Base-by-base conservation (phyloP, 2,329 filamentous ascomycete species). In the Dactylella cylindrospora region DNA sequence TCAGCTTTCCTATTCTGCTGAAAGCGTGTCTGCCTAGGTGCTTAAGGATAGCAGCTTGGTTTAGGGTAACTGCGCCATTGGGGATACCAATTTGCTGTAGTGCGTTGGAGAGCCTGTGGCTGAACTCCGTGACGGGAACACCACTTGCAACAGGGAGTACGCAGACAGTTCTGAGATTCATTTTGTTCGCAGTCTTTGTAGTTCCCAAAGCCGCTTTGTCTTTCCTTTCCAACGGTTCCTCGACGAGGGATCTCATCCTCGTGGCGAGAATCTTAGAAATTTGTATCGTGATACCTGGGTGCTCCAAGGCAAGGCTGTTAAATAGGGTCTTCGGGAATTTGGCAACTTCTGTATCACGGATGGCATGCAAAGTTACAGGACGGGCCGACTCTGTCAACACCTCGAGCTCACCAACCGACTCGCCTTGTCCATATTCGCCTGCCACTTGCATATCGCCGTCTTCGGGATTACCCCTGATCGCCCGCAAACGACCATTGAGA, bases 261-360 rank as follows among this genome's bases (percentile, higher is more conserved):
- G 90, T 90, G 0, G 93, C 93, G 69, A 98, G 96, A 67, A 98
- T 93, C 73, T 97, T 98, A 1, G 93, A 97, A 22, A 98, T 95
- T 73, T 97, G 96, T 72, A 98, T 97, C 0, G 93, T 97, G 70
- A 98, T 98, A 35, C 90, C 94, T 3, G 93, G 93, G 70, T 98
- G 93, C 70, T 98, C 93, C 70, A 95, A 86, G 0, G 93, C 93
- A 47, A 98, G 80, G 70, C 93, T 98, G 76, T 98, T 98, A 78
- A 98, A 98, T 0, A 98, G 76, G 0, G 89, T 95, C 57, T 91
- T 87, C 0, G 93, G 93, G 61, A 98, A 95, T 69, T 95, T 97
- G 57, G 94, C 91, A 22, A 98, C 76, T 71, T 98, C 93, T 0
- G 93, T 97, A 66, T 97, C 93, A 54, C 93, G 86, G 68, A 98